Conservation (phyloP, 805 yeast species). For the Grigorovia yakushimaensis region DNA sequence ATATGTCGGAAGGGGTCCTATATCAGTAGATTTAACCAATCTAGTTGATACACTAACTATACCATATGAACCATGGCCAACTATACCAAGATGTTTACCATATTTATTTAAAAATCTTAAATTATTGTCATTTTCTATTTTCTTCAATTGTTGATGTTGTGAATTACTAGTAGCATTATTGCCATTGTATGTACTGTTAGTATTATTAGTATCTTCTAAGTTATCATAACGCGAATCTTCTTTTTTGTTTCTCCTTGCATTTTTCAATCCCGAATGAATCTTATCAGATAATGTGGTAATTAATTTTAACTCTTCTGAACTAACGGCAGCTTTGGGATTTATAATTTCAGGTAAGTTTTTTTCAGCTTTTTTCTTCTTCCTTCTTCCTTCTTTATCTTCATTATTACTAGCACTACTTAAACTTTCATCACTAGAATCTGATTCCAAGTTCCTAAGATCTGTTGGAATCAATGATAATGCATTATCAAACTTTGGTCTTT, state of each 20-base stretch:
- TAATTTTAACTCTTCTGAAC: constrained; percentile 39
- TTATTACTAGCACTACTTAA: not conserved
- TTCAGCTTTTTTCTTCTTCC: constrained; percentile 1
- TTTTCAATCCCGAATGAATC: constrained; percentile 34
- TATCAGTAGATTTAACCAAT: constrained; percentile 7
- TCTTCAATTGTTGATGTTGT: no score
- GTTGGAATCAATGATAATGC: constrained; percentile 10
- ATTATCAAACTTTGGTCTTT: constrained; percentile 4
- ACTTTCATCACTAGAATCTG: not conserved
- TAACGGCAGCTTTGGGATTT: constrained; percentile 36
- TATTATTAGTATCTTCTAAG: not conserved
- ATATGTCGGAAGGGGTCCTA: constrained; percentile 40
- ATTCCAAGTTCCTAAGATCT: constrained; percentile 4
- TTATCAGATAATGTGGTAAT: constrained; percentile 41
- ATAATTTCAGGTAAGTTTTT: constrained; percentile 13
- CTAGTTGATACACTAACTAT: constrained; percentile 81
- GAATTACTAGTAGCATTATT: no score
- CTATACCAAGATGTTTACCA: constrained; percentile 43
- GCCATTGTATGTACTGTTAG: not conserved
- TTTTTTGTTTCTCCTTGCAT: constrained; percentile 10
- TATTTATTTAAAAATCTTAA: constrained; percentile 33
- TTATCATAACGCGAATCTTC: not conserved
- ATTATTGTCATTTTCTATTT: no score
- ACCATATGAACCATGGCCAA: constrained; percentile 96
- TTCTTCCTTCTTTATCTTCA: not conserved